These are phyloP conservation scores for Cajanus cajan DNA, from an alignment of 306 rosid genomes.

Conservation along the genomic window DNA sequence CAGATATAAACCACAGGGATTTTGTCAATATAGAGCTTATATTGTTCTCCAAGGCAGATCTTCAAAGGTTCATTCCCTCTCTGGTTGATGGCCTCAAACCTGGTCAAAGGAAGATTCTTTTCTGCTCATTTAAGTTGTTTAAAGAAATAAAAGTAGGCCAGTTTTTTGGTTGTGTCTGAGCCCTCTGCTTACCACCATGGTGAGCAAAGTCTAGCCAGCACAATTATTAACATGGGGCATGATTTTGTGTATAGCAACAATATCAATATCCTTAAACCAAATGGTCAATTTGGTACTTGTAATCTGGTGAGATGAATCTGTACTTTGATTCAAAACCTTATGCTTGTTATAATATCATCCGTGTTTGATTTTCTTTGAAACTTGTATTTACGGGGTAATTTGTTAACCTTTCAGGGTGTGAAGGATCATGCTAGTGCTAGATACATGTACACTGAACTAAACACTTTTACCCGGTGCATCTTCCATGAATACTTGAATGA, in stretches of 20 bases:
- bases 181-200: slow-evolving; percentile 96
- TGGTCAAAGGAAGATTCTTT: slow-evolving; percentile 91
- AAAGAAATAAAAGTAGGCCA: slow-evolving; percentile 94
- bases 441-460: slow-evolving; percentile 67
- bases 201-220: slow-evolving; percentile 84
- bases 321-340: too few species aligned
- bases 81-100: slow-evolving; percentile 98
- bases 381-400: not conserved
- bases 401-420: slow-evolving; percentile 62
- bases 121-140: slow-evolving; percentile 72
- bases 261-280: slow-evolving; percentile 80
- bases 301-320: slow-evolving; percentile 55
- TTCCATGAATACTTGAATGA: slow-evolving; percentile 86
- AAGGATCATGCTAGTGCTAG: slow-evolving; percentile 94
- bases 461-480: slow-evolving; percentile 62
- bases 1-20: slow-evolving; percentile 74
- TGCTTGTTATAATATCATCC: not conserved
- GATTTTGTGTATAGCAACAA: slow-evolving; percentile 93
- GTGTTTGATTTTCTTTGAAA: not conserved
- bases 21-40: slow-evolving; percentile 93
- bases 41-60: slow-evolving; percentile 86
- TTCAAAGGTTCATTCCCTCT: slow-evolving; percentile 90
- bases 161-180: slow-evolving; percentile 90
- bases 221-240: slow-evolving; percentile 93
- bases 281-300: slow-evolving; percentile 96